Evolutionary conservation across 352 stramenopile species (phyloP).

Genomic region (Phytophthora brassicae): DNA sequence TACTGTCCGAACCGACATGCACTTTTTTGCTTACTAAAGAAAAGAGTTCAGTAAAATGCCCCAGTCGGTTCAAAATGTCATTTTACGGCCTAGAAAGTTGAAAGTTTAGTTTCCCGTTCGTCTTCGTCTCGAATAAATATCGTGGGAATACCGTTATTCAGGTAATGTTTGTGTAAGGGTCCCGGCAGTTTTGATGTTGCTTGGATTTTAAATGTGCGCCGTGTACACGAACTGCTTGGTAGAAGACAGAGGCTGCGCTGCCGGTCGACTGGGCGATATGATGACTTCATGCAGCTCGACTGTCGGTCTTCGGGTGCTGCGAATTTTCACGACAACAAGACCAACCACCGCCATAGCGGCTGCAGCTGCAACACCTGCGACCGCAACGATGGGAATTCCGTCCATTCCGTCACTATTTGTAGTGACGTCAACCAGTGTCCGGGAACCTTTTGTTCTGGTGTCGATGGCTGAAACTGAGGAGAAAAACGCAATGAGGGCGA

Average conservation of each 20-base stretch:
- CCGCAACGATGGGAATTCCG: constrained; percentile 2
- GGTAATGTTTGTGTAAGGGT: constrained; percentile 28
- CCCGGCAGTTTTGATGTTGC: constrained; percentile 7
- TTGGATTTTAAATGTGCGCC: constrained; percentile 44
- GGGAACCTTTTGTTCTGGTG: not conserved
- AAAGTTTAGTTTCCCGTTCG: too few relatives aligned
- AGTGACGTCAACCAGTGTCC: constrained; percentile 14
- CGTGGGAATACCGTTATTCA: too few relatives aligned
- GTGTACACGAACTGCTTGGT: constrained; percentile 56
- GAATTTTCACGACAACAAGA: constrained; percentile 26
- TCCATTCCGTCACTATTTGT: not conserved
- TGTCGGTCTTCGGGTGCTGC: constrained; percentile 4
- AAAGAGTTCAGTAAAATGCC: too few relatives aligned
- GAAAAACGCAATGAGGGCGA: constrained; percentile 14
- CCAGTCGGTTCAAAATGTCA: too few relatives aligned
- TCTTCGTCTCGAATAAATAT: too few relatives aligned
- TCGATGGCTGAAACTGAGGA: constrained; percentile 6
- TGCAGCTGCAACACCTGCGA: constrained; percentile 23
- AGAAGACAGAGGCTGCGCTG: constrained; percentile 28
- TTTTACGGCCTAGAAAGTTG: too few relatives aligned
- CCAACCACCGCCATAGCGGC: constrained; percentile 28
- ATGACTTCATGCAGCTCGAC: constrained; percentile 41
- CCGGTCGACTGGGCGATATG: constrained; percentile 42
- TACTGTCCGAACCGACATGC: too few relatives aligned
- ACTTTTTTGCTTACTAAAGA: too few relatives aligned